Percentiles rank a stretch among this genome's conserved stretches.
Evolutionary conservation across 805 yeast species (phyloP).

Genomic region (Wickerhamiella slavikovae): DNA sequence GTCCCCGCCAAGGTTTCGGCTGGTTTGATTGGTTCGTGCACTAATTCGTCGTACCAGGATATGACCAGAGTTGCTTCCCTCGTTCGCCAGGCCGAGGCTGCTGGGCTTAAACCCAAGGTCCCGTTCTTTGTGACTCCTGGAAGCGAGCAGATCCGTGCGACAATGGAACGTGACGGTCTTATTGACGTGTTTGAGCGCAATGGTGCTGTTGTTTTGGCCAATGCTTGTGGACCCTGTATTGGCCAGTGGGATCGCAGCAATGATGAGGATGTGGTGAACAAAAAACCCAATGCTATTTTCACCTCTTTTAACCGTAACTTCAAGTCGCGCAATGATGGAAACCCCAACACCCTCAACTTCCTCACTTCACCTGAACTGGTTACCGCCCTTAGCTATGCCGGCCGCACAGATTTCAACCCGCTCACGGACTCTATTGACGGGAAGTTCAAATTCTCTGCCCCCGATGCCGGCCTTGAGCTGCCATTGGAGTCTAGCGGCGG

Average conservation of each 20-base stretch:
- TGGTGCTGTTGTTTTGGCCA: conserved; percentile 86
- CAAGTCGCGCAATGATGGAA: conserved; percentile 96
- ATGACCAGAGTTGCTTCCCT: conserved; percentile 91
- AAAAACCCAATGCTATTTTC: conserved; percentile 70
- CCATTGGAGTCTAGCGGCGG: conserved; percentile 38
- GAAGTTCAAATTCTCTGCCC: conserved; percentile 57
- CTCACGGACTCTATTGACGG: conserved; percentile 68
- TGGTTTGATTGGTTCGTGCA: conserved; percentile 94
- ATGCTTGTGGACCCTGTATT: conserved; percentile 98
- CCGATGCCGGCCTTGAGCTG: conserved; percentile 65
- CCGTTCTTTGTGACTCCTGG: conserved; percentile 96
- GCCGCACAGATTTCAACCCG: conserved; percentile 84
- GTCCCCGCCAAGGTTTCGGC: conserved; percentile 84
- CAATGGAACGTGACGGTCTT: conserved; percentile 88
- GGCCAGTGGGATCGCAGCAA: conserved; percentile 92
- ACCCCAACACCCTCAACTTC: conserved; percentile 92
- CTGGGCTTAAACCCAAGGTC: conserved; percentile 75
- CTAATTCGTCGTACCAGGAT: conserved; percentile 95
- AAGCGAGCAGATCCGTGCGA: conserved; percentile 93
- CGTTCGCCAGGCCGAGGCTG: conserved; percentile 67
- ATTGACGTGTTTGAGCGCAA: conserved; percentile 58
- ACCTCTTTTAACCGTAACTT: conserved; percentile 96
- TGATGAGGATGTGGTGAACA: conserved; percentile 40
- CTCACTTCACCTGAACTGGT: conserved; percentile 97
- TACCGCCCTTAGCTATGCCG: conserved; percentile 90